Base-by-base conservation (phyloP, 441 rosid species). In the California macrophylla region DNA sequence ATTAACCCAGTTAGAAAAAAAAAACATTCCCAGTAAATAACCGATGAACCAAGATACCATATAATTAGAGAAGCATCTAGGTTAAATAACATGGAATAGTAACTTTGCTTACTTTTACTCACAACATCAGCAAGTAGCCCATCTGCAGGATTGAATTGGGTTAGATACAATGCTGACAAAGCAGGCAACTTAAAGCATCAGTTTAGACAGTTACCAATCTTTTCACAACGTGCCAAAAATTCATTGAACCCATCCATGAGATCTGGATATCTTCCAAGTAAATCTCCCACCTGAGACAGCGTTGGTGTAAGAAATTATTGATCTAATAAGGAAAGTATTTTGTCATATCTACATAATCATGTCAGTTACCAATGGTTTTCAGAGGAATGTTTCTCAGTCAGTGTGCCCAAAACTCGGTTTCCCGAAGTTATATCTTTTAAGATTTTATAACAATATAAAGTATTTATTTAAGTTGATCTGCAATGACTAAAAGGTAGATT, bases 101-200 rank as follows among this genome's bases (percentile, higher is more conserved):
- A 68, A 66, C 61, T 65, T 58, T 66, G 85, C 99, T 82, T 87
- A 94, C 97, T 94, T 85, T 88, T 89, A 75, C 93, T 87, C 72
- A 92, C 77, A 72, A 94, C 84, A 74, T 84, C 92, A 71, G 96
- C 94, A 71, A 94, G 96, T 52, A 94, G 80, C 71, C 97, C 96
- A 75, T 87, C 98, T 91, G 91, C 86, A 82, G 50, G 76, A 74
- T 66, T 70, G 58, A 75, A 76, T 63, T 45, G 24, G 45, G 70
- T 78, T 71, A 81, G 74, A 76, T 10, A 76, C 25, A 62, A 56
- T 42, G 72, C 62, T 56, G 61, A 67, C 4, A 76, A 60, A 69
- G 68, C 77, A 10, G 56, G 66, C 13, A 73, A 82, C 58, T 38
- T 29, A 65, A 75, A 70, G 62, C 64, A 65, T 62, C 56, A 66